Evolutionary conservation across 495 filamentous ascomycete genomes (phyloP).

Genomic region (Annulohypoxylon nitens): DNA sequence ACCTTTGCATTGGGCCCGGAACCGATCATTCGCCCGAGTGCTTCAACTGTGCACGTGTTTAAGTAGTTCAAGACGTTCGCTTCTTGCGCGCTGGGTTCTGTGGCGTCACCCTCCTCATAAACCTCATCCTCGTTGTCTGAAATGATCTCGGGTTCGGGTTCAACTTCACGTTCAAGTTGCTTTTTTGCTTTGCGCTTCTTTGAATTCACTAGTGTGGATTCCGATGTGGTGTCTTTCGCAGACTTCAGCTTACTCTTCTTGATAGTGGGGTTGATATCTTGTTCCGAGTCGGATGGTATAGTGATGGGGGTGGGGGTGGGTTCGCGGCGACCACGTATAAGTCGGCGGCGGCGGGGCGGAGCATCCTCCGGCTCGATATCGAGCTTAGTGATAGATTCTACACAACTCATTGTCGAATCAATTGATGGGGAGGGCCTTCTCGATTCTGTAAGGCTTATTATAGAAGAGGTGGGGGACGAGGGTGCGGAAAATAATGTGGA

Average conservation of each 20-base stretch:
- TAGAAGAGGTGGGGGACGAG: conserved; percentile 40
- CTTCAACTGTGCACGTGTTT: conserved; percentile 78
- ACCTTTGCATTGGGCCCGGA: conserved; percentile 73
- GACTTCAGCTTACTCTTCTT: conserved; percentile 23
- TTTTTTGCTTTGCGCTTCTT: conserved; percentile 39
- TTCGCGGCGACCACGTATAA: conserved; percentile 72
- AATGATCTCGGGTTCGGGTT: not conserved
- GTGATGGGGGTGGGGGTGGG: conserved; percentile 55
- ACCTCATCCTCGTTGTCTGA: conserved; percentile 48
- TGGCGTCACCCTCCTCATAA: conserved; percentile 46
- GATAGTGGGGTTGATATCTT: not conserved
- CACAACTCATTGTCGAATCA: not conserved
- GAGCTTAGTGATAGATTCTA: not conserved
- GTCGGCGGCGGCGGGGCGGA: conserved; percentile 51
- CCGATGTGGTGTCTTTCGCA: not conserved
- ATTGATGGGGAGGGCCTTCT: conserved; percentile 24
- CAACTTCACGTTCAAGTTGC: not conserved
- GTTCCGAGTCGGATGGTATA: conserved; percentile 28
- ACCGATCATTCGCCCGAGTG: conserved; percentile 81
- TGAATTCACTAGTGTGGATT: not conserved
- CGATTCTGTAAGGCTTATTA: conserved; percentile 41
- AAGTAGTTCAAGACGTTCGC: conserved; percentile 79
- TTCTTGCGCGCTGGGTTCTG: conserved; percentile 54
- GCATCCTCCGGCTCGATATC: conserved; percentile 4
- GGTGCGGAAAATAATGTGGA: conserved; percentile 46